Conservation (phyloP, 2,329 filamentous ascomycete genomes). For the Trichoderma cornu-damae region DNA sequence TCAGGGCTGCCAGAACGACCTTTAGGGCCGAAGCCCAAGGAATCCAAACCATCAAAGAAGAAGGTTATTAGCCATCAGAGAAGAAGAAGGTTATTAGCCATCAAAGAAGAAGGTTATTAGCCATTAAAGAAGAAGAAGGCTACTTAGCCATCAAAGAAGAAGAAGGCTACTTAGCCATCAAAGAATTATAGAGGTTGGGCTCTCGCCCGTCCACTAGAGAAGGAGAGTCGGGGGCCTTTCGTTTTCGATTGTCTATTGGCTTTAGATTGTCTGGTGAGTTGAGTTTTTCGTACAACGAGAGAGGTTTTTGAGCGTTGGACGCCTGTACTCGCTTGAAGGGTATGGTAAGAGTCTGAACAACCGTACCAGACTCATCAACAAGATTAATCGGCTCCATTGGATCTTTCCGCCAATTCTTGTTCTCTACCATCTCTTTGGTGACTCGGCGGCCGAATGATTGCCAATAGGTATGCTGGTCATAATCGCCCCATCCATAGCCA, state of each 20-base stretch:
- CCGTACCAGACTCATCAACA: conserved; percentile 3
- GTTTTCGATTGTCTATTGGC: not conserved
- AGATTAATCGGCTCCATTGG: not conserved
- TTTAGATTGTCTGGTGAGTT: not conserved
- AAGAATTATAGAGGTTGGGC: not conserved
- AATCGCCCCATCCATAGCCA: conserved; percentile 19
- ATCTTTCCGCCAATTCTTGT: conserved; percentile 2
- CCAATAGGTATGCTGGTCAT: conserved; percentile 15
- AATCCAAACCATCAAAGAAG: not conserved
- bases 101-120: not conserved
- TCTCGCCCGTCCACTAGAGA: not conserved
- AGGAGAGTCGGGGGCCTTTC: not conserved
- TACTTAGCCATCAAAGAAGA: too few relatives aligned
- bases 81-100: not conserved
- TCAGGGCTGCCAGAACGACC: not conserved
- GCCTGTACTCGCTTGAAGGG: not conserved
- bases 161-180: not conserved
- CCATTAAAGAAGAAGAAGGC: not conserved
- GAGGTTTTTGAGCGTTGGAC: not conserved
- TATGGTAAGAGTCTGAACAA: conserved; percentile 1
- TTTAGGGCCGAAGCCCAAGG: not conserved
- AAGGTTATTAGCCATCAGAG: not conserved
- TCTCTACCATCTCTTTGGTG: conserved; percentile 14
- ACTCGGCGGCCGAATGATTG: conserved; percentile 15
- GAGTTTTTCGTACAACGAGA: not conserved